phyloP scores from a whole-genome alignment of 2,329 filamentous ascomycete species.

The Septoria linicola region DNA sequence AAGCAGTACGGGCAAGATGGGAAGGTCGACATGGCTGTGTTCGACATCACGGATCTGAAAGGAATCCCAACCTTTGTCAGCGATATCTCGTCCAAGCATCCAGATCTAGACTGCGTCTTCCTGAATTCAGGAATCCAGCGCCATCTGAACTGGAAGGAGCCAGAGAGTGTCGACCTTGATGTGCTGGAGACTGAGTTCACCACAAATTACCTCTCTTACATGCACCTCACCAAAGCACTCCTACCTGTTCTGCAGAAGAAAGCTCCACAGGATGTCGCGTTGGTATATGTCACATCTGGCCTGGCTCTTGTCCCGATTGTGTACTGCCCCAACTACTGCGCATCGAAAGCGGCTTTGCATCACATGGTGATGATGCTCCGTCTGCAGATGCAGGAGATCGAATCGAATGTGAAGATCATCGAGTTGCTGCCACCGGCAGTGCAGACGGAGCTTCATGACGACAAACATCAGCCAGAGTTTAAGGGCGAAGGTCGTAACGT shows the following conservation, averaged over 20 bases:
- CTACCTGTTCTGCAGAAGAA: slow-evolving; percentile 51
- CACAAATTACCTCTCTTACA: slow-evolving; percentile 53
- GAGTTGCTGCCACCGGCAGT: slow-evolving; percentile 58
- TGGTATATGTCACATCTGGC: slow-evolving; percentile 52
- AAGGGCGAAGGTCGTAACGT: slow-evolving; percentile 47
- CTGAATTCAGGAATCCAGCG: slow-evolving; percentile 56
- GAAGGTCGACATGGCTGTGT: slow-evolving; percentile 50
- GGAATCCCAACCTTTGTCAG: slow-evolving; percentile 48
- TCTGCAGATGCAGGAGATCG: slow-evolving; percentile 49
- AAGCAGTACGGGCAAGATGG: slow-evolving; percentile 47
- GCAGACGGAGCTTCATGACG: slow-evolving; percentile 58
- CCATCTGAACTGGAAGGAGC: slow-evolving; percentile 51
- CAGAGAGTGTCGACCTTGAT: slow-evolving; percentile 49
- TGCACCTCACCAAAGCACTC: slow-evolving; percentile 53
- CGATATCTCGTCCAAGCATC: slow-evolving; percentile 46
- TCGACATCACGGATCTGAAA: slow-evolving; percentile 53
- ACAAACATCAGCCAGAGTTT: slow-evolving; percentile 53
- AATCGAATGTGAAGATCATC: slow-evolving; percentile 53
- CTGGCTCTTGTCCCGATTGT: slow-evolving; percentile 52
- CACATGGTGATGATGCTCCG: slow-evolving; percentile 54
- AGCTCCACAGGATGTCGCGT: slow-evolving; percentile 41
- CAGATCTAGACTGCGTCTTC: slow-evolving; percentile 54
- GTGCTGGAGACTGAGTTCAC: slow-evolving; percentile 23
- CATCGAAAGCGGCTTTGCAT: slow-evolving; percentile 57
- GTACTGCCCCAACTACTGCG: slow-evolving; percentile 54